Evolutionary conservation across 495 filamentous ascomycete genomes (phyloP).

Genomic region (Endocarpon pusillum): DNA sequence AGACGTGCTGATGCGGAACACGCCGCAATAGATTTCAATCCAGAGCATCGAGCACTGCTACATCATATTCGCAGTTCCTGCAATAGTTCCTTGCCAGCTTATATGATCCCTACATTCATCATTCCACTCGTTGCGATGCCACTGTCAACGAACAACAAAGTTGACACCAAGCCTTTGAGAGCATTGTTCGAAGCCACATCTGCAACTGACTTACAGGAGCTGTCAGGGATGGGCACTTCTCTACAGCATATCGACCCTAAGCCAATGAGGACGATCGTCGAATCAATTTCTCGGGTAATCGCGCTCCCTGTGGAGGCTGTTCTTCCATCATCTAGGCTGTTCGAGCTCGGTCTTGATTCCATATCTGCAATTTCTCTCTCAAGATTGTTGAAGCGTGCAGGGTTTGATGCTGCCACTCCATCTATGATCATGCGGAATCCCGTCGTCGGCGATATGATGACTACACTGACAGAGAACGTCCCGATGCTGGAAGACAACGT

Average conservation of each 20-base stretch:
- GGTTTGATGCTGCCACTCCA: slow-evolving; percentile 38
- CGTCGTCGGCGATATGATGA: slow-evolving; percentile 28
- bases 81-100: slow-evolving; percentile 40
- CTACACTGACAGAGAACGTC: slow-evolving; percentile 20
- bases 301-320: too few relatives aligned
- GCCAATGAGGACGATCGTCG: slow-evolving; percentile 19
- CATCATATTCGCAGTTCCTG: slow-evolving; percentile 32
- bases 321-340: slow-evolving; percentile 49
- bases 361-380: slow-evolving; percentile 57
- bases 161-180: slow-evolving; percentile 43
- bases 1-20: slow-evolving; percentile 2
- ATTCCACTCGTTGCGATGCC: slow-evolving; percentile 45
- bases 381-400: slow-evolving; percentile 29
- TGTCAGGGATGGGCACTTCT: slow-evolving; percentile 19
- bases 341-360: slow-evolving; percentile 69
- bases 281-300: too few relatives aligned
- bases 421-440: slow-evolving; percentile 51
- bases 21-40: slow-evolving; percentile 1
- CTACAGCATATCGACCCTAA: slow-evolving; percentile 15
- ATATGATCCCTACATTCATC: slow-evolving; percentile 66
- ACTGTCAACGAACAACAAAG: slow-evolving; percentile 59
- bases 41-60: slow-evolving; percentile 9
- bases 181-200: slow-evolving; percentile 39
- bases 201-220: slow-evolving; percentile 35
- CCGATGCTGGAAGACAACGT: too few relatives aligned